Evolutionary conservation across 257 asterid species (phyloP).

Genomic region (Solanum pinnatisectum): DNA sequence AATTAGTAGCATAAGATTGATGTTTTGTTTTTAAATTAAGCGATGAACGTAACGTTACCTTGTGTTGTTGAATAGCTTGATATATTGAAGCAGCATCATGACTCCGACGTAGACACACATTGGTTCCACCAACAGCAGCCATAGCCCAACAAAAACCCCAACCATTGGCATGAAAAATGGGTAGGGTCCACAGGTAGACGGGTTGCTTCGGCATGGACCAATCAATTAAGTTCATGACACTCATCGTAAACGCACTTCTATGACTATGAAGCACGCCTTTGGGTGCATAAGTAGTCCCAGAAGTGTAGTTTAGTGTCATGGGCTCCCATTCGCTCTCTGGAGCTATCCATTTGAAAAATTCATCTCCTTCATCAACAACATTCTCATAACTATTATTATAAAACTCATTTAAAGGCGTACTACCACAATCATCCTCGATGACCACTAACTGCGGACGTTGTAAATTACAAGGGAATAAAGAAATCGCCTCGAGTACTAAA

Average conservation of each 20-base stretch:
- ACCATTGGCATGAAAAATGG: slow-evolving; percentile 51
- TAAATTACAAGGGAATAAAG: slow-evolving; percentile 18
- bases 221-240: slow-evolving; percentile 15
- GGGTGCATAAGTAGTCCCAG: slow-evolving; percentile 52
- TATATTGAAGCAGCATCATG: not conserved
- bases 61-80: not conserved
- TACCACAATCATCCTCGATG: slow-evolving; percentile 6
- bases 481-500: slow-evolving; percentile 27
- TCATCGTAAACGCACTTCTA: slow-evolving; percentile 22
- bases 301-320: slow-evolving; percentile 36
- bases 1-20: not conserved
- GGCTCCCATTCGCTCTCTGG: slow-evolving; percentile 44
- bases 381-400: slow-evolving; percentile 15
- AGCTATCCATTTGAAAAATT: slow-evolving; percentile 25
- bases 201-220: slow-evolving; percentile 31
- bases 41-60: not conserved
- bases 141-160: slow-evolving; percentile 44
- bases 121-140: slow-evolving; percentile 44
- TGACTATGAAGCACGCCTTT: slow-evolving; percentile 50
- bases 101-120: slow-evolving; percentile 34
- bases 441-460: slow-evolving; percentile 18
- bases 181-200: slow-evolving; percentile 41
- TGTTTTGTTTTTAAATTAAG: not conserved
- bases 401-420: not conserved
- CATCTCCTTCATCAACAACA: slow-evolving; percentile 27